Evolutionary conservation across 1,284 basidiomycete species (phyloP).

Genomic region (Neolentinus lepideus): DNA sequence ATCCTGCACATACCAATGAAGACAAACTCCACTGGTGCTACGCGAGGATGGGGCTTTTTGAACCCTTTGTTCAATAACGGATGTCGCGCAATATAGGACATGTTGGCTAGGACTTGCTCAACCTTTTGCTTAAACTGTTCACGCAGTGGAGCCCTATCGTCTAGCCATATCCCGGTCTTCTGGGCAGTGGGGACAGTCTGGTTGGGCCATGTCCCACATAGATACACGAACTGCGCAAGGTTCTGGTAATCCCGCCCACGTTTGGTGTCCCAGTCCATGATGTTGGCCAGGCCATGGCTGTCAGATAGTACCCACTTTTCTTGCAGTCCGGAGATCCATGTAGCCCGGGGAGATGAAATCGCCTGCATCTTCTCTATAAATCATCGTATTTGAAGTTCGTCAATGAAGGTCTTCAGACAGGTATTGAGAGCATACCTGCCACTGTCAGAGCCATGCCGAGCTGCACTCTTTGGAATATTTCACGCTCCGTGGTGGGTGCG

Average conservation of each 20-base stretch:
- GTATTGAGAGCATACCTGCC: conserved; percentile 37
- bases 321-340: conserved; percentile 49
- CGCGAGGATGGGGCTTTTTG: conserved; percentile 40
- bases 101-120: conserved; percentile 38
- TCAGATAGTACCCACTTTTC: conserved; percentile 40
- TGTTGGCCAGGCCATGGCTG: conserved; percentile 39
- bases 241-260: conserved; percentile 68
- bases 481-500: conserved; percentile 43
- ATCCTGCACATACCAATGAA: conserved; percentile 58
- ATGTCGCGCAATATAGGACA: conserved; percentile 44
- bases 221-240: conserved; percentile 56
- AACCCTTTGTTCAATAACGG: conserved; percentile 34
- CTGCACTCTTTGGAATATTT: conserved; percentile 73
- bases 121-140: conserved; percentile 42
- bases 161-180: conserved; percentile 55
- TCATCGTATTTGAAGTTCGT: too few relatives aligned
- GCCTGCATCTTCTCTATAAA: conserved; percentile 75
- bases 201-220: conserved; percentile 40
- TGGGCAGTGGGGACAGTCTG: conserved; percentile 41
- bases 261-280: conserved; percentile 51
- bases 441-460: conserved; percentile 64
- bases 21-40: conserved; percentile 70
- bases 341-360: conserved; percentile 53
- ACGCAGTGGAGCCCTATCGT: conserved; percentile 33
- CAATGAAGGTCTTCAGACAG: neutral